Evolutionary conservation across 139 green algal genomes (phyloP).

Genomic region (Volvox reticuliferus): DNA sequence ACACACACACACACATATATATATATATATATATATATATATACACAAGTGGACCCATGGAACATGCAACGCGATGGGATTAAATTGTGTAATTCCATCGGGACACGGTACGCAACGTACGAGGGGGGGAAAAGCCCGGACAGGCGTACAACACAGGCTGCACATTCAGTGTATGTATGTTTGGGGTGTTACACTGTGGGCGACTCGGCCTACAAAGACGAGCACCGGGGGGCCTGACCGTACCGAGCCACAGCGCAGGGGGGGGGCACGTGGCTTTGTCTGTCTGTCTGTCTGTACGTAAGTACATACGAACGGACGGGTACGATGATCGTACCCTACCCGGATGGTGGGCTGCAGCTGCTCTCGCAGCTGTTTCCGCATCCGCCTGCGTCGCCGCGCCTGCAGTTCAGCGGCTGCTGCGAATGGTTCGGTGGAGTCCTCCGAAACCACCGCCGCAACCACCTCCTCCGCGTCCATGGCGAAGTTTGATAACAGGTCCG

Average conservation of each 20-base stretch:
- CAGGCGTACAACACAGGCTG: not conserved
- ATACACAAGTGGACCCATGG: not conserved
- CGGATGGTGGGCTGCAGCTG: not conserved
- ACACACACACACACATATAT: not conserved
- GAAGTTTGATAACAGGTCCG: constrained; percentile 28
- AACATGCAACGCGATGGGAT: too few species aligned
- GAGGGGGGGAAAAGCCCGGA: not conserved
- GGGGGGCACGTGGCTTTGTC: too few species aligned
- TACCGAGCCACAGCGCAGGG: too few species aligned
- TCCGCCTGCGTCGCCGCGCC: not conserved
- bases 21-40: not conserved
- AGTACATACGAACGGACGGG: not conserved
- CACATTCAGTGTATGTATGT: not conserved
- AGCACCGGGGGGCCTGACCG: too few species aligned
- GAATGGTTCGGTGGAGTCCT: not conserved
- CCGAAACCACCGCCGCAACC: not conserved
- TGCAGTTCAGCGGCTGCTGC: not conserved
- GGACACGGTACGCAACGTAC: not conserved
- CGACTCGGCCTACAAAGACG: too few species aligned
- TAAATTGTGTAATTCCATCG: too few species aligned
- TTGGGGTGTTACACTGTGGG: too few species aligned
- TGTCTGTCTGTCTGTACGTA: not conserved
- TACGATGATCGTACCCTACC: not conserved
- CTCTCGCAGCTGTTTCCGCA: not conserved
- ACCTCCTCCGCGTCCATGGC: constrained; percentile 38